phyloP scores from a whole-genome alignment of 768 basidiomycete genomes.

The Pisolithus sp. region DNA sequence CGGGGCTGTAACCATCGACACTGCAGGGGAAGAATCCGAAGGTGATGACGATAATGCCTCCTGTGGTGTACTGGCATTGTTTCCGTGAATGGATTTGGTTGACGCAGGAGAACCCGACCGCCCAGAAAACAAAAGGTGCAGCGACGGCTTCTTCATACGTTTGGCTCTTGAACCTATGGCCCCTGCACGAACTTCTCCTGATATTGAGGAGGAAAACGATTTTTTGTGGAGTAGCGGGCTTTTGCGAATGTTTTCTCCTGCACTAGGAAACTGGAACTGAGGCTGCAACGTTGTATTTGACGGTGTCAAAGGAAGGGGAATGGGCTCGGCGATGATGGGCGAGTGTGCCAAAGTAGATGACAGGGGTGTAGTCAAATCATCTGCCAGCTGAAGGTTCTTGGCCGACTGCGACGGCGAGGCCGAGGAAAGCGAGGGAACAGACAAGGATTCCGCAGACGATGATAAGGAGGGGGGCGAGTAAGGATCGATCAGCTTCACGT shows the following conservation, averaged over 20 bases:
- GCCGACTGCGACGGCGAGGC: slow-evolving; percentile 26
- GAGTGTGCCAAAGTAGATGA: slow-evolving; percentile 20
- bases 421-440: slow-evolving; percentile 48
- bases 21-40: slow-evolving; percentile 27
- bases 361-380: slow-evolving; percentile 23
- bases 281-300: slow-evolving; percentile 10
- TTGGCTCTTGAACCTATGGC: slow-evolving; percentile 25
- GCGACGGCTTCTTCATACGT: slow-evolving; percentile 59
- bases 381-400: slow-evolving; percentile 34
- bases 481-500: slow-evolving; percentile 20
- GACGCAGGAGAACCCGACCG: slow-evolving; percentile 46
- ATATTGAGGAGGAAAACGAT: slow-evolving; percentile 29
- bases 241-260: slow-evolving; percentile 24
- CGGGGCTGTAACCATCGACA: slow-evolving; percentile 53
- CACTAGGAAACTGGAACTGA: slow-evolving; percentile 44
- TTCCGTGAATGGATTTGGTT: slow-evolving; percentile 12
- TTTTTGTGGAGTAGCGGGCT: slow-evolving; percentile 30
- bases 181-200: slow-evolving; percentile 33
- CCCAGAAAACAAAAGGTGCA: slow-evolving; percentile 64
- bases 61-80: slow-evolving; percentile 4
- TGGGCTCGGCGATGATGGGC: slow-evolving; percentile 26
- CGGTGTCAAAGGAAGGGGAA: slow-evolving; percentile 18
- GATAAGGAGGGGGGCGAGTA: slow-evolving; percentile 44
- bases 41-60: slow-evolving; percentile 22
- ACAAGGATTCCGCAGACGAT: slow-evolving; percentile 56